Percentiles rank a stretch among this genome's conserved stretches.
These are phyloP conservation scores for Trichoderma gamsii DNA, from an alignment of 495 filamentous ascomycete species.

Conservation along the genomic window DNA sequence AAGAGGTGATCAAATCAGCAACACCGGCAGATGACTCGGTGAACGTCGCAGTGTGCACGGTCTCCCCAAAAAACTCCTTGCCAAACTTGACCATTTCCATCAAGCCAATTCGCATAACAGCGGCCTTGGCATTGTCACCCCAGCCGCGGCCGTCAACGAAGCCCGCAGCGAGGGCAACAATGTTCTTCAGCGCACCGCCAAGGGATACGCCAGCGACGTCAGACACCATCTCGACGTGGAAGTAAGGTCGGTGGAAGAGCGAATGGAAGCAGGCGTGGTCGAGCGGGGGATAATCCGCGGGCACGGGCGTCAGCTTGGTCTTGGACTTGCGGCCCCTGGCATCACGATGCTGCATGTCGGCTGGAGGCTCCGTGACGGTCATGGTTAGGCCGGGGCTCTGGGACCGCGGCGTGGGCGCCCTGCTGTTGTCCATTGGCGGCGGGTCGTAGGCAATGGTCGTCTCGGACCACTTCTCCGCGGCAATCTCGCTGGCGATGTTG, in stretches of 20 bases:
- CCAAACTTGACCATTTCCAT: constrained; percentile 95
- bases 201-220: constrained; percentile 96
- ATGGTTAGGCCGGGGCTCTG: constrained; percentile 48
- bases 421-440: constrained; percentile 69
- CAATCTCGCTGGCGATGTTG: constrained; percentile 95
- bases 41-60: constrained; percentile 74
- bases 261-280: constrained; percentile 71
- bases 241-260: constrained; percentile 95
- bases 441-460: constrained; percentile 96
- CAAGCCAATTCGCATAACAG: constrained; percentile 91
- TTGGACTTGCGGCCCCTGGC: constrained; percentile 54
- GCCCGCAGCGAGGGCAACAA: constrained; percentile 89
- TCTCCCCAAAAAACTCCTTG: constrained; percentile 80
- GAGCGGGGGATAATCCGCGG: constrained; percentile 71
- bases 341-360: constrained; percentile 52
- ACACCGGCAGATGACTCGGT: constrained; percentile 95
- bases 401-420: constrained; percentile 58
- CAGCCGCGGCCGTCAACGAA: constrained; percentile 94
- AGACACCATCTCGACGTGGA: constrained; percentile 85
- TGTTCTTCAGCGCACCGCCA: constrained; percentile 93
- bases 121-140: constrained; percentile 97
- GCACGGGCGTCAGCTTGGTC: constrained; percentile 64
- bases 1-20: constrained; percentile 92
- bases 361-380: constrained; percentile 34
- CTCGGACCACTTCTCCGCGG: constrained; percentile 90